Conservation (phyloP, 805 yeast genomes). For the Candida pseudoglaebosa region DNA sequence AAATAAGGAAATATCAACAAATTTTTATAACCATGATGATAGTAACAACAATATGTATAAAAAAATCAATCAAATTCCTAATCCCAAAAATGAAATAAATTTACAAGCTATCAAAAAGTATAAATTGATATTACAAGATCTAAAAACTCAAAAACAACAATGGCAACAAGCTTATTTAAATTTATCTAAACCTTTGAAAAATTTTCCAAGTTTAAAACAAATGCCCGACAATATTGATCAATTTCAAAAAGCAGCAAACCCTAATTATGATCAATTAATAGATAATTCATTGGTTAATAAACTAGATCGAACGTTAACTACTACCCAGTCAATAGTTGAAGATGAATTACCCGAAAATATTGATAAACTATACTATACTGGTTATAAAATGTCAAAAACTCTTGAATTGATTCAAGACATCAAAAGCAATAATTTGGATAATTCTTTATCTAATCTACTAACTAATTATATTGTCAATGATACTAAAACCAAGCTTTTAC, state of each 20-base stretch:
- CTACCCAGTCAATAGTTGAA: constrained; percentile 13
- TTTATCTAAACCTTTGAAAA: constrained; percentile 14
- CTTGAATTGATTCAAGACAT: constrained; percentile 19
- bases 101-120: constrained; percentile 43
- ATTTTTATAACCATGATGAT: constrained; percentile 56
- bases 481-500: neutral
- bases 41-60: constrained; percentile 18
- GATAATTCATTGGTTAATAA: constrained; percentile 12
- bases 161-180: constrained; percentile 39
- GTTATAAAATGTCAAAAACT: constrained; percentile 25
- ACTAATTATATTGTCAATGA: neutral
- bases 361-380: constrained; percentile 34
- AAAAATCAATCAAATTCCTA: constrained; percentile 44
- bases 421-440: constrained; percentile 15
- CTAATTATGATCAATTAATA: constrained; percentile 11
- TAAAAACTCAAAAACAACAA: constrained; percentile 43
- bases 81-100: constrained; percentile 57
- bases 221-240: constrained; percentile 16
- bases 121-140: constrained; percentile 37
- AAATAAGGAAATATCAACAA: constrained; percentile 56
- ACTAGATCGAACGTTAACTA: constrained; percentile 10
- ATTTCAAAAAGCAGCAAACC: constrained; percentile 11
- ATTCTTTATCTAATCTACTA: constrained; percentile 11
- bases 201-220: constrained; percentile 14
- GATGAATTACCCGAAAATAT: constrained; percentile 23